Percentiles rank a stretch among this genome's conserved stretches.
phyloP scores from a whole-genome alignment of 163 green algal species.

The Volvox carteri region DNA sequence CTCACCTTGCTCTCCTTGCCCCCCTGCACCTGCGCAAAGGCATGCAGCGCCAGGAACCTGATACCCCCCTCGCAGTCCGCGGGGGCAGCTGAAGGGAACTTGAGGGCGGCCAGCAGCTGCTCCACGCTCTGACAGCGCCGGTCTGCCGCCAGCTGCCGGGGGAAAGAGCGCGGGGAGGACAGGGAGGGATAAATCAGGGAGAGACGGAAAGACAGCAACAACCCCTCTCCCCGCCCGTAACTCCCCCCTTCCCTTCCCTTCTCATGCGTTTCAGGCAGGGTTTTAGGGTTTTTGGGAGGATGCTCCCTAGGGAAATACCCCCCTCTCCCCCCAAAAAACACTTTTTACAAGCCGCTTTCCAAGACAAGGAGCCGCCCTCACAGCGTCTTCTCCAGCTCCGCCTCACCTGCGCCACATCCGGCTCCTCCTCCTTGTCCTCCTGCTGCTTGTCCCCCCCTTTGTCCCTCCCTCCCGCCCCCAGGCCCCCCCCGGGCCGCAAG shows the following conservation, averaged over 20 bases:
- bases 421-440: neutral
- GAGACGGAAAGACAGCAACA: too few relatives aligned
- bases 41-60: conserved; percentile 56
- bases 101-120: conserved; percentile 49
- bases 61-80: conserved; percentile 28
- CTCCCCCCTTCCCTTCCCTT: too few relatives aligned
- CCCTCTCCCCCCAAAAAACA: too few relatives aligned
- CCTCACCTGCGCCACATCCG: conserved; percentile 27
- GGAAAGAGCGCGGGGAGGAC: too few relatives aligned
- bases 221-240: too few relatives aligned
- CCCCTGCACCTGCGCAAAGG: conserved; percentile 15
- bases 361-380: neutral
- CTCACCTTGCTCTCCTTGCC: conserved; percentile 10
- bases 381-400: neutral
- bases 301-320: too few relatives aligned
- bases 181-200: too few relatives aligned
- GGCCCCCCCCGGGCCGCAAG: neutral
- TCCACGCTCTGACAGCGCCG: conserved; percentile 38
- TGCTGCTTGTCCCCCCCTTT: neutral
- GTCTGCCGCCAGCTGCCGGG: neutral
- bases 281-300: too few relatives aligned
- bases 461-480: neutral
- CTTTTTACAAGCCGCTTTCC: too few relatives aligned
- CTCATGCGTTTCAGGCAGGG: too few relatives aligned
- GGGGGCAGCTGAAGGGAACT: conserved; percentile 27